Conservation (phyloP, 164 flowering plant species). For the Umbellularia californica region DNA sequence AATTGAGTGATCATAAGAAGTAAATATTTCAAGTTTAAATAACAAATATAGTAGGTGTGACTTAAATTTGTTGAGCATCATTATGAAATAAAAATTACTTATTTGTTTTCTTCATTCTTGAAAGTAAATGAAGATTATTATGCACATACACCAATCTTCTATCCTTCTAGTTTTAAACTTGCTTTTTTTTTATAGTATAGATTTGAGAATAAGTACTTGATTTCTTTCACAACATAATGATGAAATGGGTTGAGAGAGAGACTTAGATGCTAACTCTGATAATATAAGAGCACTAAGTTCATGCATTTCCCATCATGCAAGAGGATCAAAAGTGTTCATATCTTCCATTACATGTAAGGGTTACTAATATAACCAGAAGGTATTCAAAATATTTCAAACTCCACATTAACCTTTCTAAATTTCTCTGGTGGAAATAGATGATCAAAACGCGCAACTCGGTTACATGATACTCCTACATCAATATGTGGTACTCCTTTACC, state of each 20-base stretch:
- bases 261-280: background rate
- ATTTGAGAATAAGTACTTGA: background rate
- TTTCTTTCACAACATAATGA: background rate
- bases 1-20: too few relatives aligned
- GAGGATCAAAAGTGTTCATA: too few relatives aligned
- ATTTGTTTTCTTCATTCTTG: background rate
- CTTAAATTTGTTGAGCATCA: background rate
- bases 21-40: too few relatives aligned
- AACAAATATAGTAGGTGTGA: too few relatives aligned
- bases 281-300: background rate
- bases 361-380: background rate
- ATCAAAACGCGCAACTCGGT: background rate
- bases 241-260: background rate
- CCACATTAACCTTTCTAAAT: background rate
- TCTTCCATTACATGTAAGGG: too few relatives aligned
- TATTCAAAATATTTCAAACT: background rate
- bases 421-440: background rate
- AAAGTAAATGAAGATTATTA: background rate
- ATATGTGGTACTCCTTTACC: background rate
- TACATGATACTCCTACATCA: background rate
- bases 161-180: background rate
- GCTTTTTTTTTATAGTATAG: background rate
- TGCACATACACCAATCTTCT: background rate
- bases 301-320: too few relatives aligned
- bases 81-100: too few relatives aligned